phyloP scores from a whole-genome alignment of 169 alveolate genomes.

The Plasmodium blacklocki region DNA sequence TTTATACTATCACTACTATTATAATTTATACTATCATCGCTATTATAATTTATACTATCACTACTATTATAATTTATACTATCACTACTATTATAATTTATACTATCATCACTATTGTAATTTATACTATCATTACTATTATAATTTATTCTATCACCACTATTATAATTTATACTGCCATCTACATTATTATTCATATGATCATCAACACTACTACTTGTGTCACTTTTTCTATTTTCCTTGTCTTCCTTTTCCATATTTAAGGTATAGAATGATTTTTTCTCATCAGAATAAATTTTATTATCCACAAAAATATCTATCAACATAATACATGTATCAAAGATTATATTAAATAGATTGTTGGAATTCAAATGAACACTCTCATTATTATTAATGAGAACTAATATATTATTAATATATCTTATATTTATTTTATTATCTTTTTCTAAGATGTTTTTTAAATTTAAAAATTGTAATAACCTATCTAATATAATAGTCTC shows the following conservation, averaged over 20 bases:
- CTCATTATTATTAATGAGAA: conserved; percentile 20
- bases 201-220: not conserved
- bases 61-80: too few species aligned
- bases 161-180: not conserved
- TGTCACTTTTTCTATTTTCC: not conserved
- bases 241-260: not conserved
- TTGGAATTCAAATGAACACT: conserved; percentile 12
- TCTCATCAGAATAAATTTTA: conserved; percentile 10
- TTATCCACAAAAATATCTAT: conserved; percentile 10
- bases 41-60: not conserved
- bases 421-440: conserved; percentile 25
- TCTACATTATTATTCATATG: not conserved
- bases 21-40: too few species aligned
- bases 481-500: conserved; percentile 40
- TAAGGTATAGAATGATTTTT: conserved; percentile 13
- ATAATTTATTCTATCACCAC: not conserved
- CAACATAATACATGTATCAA: conserved; percentile 17
- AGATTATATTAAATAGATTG: conserved; percentile 29
- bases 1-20: not conserved
- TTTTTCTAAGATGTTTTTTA: conserved; percentile 39
- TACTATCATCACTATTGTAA: too few species aligned
- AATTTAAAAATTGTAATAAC: conserved; percentile 16
- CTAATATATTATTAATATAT: conserved; percentile 27
- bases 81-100: too few species aligned
- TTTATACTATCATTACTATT: not conserved